Percentiles rank a stretch among this genome's conserved stretches.
Evolutionary conservation across 306 rosid species (phyloP).

Genomic region (Purshia tridentata): DNA sequence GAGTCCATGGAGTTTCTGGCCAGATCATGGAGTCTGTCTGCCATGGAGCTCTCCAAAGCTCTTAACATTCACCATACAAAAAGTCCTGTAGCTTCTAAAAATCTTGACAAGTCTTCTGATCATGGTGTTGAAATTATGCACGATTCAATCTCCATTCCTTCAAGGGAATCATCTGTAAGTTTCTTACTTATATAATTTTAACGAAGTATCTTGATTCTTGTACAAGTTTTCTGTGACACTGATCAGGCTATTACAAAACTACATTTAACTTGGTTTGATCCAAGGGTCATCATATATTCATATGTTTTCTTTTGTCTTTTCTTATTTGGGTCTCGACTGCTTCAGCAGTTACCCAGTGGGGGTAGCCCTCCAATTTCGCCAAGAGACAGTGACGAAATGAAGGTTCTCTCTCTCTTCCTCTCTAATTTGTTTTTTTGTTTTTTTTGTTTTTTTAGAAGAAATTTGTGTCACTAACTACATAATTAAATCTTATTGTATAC

Average conservation of each 20-base stretch:
- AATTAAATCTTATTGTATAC: no score
- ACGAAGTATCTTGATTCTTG: no score
- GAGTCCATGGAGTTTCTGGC: conserved; percentile 97
- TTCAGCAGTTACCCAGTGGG: conserved; percentile 46
- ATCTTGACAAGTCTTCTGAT: conserved; percentile 40
- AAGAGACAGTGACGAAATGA: conserved; percentile 65
- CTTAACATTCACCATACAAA: conserved; percentile 15
- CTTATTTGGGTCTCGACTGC: conserved; percentile 26
- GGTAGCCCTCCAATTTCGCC: conserved; percentile 64
- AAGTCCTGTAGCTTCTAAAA: conserved; percentile 20
- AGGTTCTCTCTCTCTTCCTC: conserved; percentile 45
- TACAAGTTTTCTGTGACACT: no score
- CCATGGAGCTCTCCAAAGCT: conserved; percentile 82
- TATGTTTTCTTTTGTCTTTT: background rate
- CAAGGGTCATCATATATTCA: no score
- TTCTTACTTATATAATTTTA: background rate
- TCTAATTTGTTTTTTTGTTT: background rate
- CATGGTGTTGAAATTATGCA: conserved; percentile 23
- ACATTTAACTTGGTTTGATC: no score
- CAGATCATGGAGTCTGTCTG: conserved; percentile 95
- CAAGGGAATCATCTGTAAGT: conserved; percentile 67
- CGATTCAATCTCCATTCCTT: conserved; percentile 33
- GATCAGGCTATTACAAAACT: no score
- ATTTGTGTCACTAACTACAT: no score
- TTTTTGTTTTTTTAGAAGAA: no score